Percentiles rank a stretch among this genome's conserved stretches.
Evolutionary conservation across 169 alveolate genomes (phyloP).

Genomic region (Sarcocystis neurona): DNA sequence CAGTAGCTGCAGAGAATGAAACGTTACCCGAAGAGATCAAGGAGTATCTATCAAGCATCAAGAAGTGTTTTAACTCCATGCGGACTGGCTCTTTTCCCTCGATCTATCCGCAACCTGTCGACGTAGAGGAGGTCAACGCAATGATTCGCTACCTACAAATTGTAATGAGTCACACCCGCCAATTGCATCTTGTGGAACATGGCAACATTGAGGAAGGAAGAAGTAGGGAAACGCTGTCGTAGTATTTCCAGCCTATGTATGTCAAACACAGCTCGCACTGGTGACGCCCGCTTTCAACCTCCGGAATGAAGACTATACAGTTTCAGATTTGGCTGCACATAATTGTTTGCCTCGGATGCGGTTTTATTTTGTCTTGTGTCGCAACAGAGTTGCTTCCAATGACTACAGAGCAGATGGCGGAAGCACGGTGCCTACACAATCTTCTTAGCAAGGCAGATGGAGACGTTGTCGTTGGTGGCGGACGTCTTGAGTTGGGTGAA

Average conservation of each 20-base stretch:
- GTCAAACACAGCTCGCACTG: no score
- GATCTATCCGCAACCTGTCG: slow-evolving; percentile 49
- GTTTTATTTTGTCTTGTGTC: background rate
- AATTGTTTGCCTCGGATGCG: no score
- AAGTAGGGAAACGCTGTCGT: no score
- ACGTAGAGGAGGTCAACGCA: slow-evolving; percentile 59
- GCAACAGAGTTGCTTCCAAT: background rate
- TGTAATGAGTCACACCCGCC: slow-evolving; percentile 43
- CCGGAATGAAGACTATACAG: no score
- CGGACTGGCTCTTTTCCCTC: slow-evolving; percentile 36
- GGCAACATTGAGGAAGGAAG: background rate
- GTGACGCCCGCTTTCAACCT: no score
- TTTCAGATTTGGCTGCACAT: no score
- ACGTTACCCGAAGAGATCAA: slow-evolving; percentile 40
- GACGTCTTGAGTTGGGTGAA: background rate
- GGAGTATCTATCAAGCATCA: slow-evolving; percentile 37
- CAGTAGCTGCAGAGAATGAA: no score
- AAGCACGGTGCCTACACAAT: slow-evolving; percentile 47
- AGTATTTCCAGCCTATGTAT: no score
- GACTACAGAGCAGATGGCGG: slow-evolving; percentile 62
- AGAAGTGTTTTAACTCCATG: slow-evolving; percentile 47
- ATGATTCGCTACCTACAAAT: slow-evolving; percentile 55
- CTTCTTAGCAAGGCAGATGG: slow-evolving; percentile 57
- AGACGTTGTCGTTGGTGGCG: slow-evolving; percentile 41
- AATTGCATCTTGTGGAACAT: slow-evolving; percentile 43